Evolutionary conservation across 2,329 filamentous ascomycete species (phyloP).

Genomic region (Paracorniculantispora psalliotae): DNA sequence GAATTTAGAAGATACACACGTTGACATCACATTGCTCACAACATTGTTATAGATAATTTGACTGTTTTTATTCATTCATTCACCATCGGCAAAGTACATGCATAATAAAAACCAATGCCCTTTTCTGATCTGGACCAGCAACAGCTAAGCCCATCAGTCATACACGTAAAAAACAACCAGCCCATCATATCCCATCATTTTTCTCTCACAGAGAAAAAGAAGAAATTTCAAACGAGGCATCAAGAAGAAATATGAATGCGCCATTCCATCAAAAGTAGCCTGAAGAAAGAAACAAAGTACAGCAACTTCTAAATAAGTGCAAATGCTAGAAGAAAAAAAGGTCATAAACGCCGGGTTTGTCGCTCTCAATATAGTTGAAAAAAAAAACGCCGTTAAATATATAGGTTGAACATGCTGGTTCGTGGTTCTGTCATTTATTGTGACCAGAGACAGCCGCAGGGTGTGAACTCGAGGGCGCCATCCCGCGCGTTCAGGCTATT

Average conservation of each 20-base stretch:
- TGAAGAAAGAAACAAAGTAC: background rate
- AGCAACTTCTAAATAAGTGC: background rate
- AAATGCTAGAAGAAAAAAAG: background rate
- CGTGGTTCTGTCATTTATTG: background rate
- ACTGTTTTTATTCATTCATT: background rate
- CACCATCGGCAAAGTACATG: background rate
- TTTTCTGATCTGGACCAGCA: too few relatives aligned
- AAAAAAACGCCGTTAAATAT: background rate
- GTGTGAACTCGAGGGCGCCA: constrained; percentile 38
- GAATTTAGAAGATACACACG: too few relatives aligned
- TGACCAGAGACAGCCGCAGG: constrained; percentile 52
- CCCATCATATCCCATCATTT: background rate
- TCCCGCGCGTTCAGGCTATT: background rate
- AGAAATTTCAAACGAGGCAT: background rate
- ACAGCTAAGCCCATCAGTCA: background rate
- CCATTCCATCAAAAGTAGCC: background rate
- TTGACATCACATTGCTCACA: background rate
- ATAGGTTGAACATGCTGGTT: background rate
- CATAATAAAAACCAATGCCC: too few relatives aligned
- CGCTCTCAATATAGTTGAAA: background rate
- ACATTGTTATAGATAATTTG: background rate
- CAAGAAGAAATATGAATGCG: background rate
- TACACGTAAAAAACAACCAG: background rate
- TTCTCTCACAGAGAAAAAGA: background rate
- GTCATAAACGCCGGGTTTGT: constrained; percentile 5